Conservation (phyloP, 2,329 filamentous ascomycete genomes). For the Neospermospora avenae region DNA sequence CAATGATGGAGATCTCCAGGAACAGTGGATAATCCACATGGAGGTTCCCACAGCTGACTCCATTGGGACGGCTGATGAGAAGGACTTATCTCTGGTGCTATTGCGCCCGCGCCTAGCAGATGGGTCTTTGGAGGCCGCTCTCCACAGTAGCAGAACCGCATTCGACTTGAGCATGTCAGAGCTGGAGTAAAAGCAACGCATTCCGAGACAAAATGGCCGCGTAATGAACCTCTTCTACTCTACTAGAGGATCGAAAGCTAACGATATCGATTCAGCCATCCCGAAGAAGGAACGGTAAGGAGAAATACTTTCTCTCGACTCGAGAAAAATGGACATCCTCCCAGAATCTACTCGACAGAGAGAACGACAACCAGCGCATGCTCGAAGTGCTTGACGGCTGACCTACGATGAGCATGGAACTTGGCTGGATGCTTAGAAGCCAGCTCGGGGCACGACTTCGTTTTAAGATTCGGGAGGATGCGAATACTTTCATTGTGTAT, state of each 20-base stretch:
- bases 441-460: not conserved
- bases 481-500: not conserved
- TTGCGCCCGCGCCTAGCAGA: not conserved
- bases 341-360: not conserved
- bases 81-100: not conserved
- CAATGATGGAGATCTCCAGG: not conserved
- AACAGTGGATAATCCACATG: not conserved
- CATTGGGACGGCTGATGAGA: not conserved
- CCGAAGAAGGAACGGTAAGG: conserved; percentile 41
- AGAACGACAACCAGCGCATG: not conserved
- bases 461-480: not conserved
- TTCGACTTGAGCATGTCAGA: not conserved
- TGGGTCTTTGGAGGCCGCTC: not conserved
- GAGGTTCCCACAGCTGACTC: not conserved
- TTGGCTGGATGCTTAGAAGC: not conserved
- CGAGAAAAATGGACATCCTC: not conserved
- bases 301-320: not conserved
- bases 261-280: conserved; percentile 32
- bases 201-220: conserved; percentile 12
- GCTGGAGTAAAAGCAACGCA: not conserved
- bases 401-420: no score
- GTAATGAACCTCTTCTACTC: conserved; percentile 5
- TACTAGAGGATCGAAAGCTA: not conserved
- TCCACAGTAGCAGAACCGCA: not conserved
- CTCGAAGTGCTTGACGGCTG: not conserved